phyloP scores from a whole-genome alignment of 1,284 basidiomycete species.

The Trichosporon inkin region DNA sequence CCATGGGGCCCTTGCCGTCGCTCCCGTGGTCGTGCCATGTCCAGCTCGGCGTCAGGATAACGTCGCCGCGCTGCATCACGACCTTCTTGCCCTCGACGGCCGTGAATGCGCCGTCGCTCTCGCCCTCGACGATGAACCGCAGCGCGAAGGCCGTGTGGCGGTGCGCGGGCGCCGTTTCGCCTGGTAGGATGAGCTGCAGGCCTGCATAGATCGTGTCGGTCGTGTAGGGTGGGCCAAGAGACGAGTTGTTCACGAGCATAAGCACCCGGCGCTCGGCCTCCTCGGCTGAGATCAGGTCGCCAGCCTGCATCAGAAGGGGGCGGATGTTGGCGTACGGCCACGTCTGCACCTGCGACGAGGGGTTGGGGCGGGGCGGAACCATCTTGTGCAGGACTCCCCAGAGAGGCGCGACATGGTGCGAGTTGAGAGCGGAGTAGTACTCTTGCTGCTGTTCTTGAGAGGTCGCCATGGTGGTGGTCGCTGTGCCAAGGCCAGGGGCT shows the following conservation, averaged over 20 bases:
- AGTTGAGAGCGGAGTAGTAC: not conserved
- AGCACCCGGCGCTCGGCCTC: conserved; percentile 28
- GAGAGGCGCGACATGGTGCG: conserved; percentile 16
- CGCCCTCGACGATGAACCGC: conserved; percentile 29
- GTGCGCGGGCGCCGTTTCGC: conserved; percentile 29
- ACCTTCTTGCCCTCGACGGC: conserved; percentile 25
- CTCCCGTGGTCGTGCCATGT: conserved; percentile 29
- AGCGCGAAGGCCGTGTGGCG: conserved; percentile 26
- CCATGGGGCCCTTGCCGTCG: conserved; percentile 25
- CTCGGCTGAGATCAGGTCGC: conserved; percentile 25
- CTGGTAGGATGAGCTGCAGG: conserved; percentile 27
- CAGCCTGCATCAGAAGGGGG: conserved; percentile 26
- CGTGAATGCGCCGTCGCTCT: conserved; percentile 24
- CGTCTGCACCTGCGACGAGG: conserved; percentile 24
- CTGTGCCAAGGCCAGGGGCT: no score
- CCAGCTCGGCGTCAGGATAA: conserved; percentile 29
- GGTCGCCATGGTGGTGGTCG: no score
- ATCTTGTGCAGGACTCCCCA: conserved; percentile 24
- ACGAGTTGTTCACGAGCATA: conserved; percentile 24
- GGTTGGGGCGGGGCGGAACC: conserved; percentile 18
- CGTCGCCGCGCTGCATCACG: conserved; percentile 28
- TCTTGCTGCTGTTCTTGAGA: no score
- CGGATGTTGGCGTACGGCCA: conserved; percentile 23
- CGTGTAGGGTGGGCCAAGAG: conserved; percentile 16
- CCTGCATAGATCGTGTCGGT: conserved; percentile 30